Evolutionary conservation across 768 basidiomycete genomes (phyloP).

Genomic region (Mycena belliarum): DNA sequence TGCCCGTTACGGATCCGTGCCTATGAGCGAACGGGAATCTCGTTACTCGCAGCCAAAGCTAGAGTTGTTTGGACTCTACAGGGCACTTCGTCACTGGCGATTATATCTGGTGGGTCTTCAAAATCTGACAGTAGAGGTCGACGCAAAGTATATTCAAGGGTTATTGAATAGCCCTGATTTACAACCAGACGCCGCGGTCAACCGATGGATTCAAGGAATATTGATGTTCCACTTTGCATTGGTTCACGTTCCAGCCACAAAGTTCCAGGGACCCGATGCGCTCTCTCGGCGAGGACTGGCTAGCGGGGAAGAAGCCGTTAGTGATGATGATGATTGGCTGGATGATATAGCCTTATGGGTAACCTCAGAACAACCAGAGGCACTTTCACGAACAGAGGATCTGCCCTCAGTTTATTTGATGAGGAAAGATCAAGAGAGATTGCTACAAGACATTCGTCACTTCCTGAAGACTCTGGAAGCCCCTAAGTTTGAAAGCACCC

Average conservation of each 20-base stretch:
- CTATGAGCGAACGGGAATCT: not conserved
- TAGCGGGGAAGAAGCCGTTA: not conserved
- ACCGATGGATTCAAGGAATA: constrained; percentile 36
- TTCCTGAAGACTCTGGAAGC: not conserved
- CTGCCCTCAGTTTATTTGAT: not conserved
- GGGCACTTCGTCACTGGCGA: constrained; percentile 27
- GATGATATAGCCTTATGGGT: not conserved
- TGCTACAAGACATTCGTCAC: not conserved
- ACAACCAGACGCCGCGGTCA: constrained; percentile 30
- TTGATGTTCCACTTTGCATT: constrained; percentile 34
- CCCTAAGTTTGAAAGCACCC: not conserved
- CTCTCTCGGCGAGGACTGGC: not conserved
- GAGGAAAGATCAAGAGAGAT: not conserved
- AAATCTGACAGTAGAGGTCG: constrained; percentile 28
- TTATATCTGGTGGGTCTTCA: constrained; percentile 30
- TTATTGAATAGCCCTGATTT: constrained; percentile 37
- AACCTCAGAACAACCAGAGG: not conserved
- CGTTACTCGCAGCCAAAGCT: constrained; percentile 25
- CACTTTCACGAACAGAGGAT: not conserved
- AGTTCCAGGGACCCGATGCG: not conserved
- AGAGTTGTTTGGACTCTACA: constrained; percentile 32
- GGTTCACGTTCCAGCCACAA: constrained; percentile 29
- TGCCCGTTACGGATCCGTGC: not conserved
- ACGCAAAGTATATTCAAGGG: constrained; percentile 34
- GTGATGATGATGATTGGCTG: not conserved